Conservation (phyloP, 108 stramenopile genomes). For the Cafeteria roenbergensis region DNA sequence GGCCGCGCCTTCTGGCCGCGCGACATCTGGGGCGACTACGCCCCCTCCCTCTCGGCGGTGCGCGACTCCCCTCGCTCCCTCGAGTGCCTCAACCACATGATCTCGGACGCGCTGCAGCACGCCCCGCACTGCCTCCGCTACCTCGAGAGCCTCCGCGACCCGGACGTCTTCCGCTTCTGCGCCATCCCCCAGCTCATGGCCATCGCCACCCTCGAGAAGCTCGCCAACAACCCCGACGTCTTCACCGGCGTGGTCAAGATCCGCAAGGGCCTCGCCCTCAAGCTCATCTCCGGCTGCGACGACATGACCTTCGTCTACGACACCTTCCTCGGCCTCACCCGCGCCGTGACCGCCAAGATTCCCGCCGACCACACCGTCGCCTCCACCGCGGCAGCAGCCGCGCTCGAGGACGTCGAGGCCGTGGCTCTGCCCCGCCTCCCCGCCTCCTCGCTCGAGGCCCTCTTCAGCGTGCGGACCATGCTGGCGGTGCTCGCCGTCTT, state of each 20-base stretch:
- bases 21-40: conserved; percentile 75
- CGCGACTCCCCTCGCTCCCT: conserved; percentile 64
- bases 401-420: background rate
- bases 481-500: background rate
- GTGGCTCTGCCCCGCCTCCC: no score
- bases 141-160: conserved; percentile 60
- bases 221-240: conserved; percentile 74
- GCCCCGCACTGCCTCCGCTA: conserved; percentile 83
- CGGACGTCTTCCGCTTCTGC: conserved; percentile 87
- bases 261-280: conserved; percentile 43
- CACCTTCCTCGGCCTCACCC: conserved; percentile 25
- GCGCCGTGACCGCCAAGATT: conserved; percentile 12
- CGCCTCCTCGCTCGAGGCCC: background rate
- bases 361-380: conserved; percentile 11
- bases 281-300: conserved; percentile 29
- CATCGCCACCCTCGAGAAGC: conserved; percentile 89
- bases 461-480: background rate
- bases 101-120: conserved; percentile 85
- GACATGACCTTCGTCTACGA: conserved; percentile 9
- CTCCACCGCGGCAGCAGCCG: conserved; percentile 7
- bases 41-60: conserved; percentile 48
- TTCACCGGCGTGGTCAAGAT: conserved; percentile 95
- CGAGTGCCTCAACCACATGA: conserved; percentile 76
- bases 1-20: conserved; percentile 97
- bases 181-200: conserved; percentile 99